phyloP scores from a whole-genome alignment of 2,329 filamentous ascomycete species.

The Zalaria sp. region DNA sequence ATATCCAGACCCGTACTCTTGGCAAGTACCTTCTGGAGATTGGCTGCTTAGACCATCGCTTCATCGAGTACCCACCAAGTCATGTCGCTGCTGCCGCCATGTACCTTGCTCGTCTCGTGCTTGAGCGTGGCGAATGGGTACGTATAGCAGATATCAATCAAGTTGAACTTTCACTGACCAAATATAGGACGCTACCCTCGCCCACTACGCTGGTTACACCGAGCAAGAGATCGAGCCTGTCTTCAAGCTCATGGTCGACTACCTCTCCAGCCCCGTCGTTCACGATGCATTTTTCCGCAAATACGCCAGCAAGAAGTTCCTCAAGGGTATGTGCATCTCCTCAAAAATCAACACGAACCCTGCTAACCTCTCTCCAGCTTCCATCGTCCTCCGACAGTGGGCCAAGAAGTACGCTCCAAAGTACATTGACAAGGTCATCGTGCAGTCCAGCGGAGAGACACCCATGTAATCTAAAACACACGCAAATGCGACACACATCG shows the following conservation, averaged over 20 bases:
- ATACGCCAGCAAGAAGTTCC: conserved; percentile 97
- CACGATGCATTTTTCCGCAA: conserved; percentile 99
- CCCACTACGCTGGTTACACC: conserved; percentile 84
- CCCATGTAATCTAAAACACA: conserved; percentile 1
- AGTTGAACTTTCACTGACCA: conserved; percentile 7
- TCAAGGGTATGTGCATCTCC: conserved; percentile 60
- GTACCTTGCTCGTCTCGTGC: conserved; percentile 82
- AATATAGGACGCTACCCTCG: conserved; percentile 61
- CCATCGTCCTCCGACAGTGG: conserved; percentile 84
- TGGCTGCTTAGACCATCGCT: conserved; percentile 84
- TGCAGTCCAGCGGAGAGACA: conserved; percentile 2
- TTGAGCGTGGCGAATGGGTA: conserved; percentile 87
- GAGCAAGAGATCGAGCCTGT: conserved; percentile 90
- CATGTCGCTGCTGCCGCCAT: conserved; percentile 85
- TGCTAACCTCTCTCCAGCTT: conserved; percentile 42
- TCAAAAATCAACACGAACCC: background rate
- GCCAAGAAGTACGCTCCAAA: conserved; percentile 45
- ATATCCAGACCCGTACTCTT: conserved; percentile 91
- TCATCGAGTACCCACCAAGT: conserved; percentile 80
- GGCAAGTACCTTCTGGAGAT: conserved; percentile 98
- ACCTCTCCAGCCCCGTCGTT: conserved; percentile 74
- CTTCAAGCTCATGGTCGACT: conserved; percentile 90
- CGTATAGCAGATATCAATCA: conserved; percentile 19
- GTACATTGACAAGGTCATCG: conserved; percentile 15
- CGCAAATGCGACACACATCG: too few relatives aligned